Conservation (phyloP, 2,329 filamentous ascomycete species). For the Sporothrix schenckii region DNA sequence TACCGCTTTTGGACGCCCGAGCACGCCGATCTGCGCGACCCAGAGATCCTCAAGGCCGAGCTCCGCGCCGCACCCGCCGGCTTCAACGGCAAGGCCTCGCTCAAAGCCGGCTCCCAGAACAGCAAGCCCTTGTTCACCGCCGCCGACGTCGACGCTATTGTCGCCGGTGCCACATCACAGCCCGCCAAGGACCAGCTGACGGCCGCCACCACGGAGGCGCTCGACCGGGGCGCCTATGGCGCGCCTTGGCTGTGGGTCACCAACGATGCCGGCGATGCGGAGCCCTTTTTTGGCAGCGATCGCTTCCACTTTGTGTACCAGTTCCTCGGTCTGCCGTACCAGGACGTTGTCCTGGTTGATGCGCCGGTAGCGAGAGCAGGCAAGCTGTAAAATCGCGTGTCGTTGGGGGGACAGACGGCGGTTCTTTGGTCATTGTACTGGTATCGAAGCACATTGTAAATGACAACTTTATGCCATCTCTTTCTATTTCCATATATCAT, state of each 20-base stretch:
- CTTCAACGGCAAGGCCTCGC: slow-evolving; percentile 20
- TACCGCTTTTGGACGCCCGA: slow-evolving; percentile 64
- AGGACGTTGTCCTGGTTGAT: slow-evolving; percentile 47
- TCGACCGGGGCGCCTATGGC: slow-evolving; percentile 72
- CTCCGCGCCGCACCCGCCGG: slow-evolving; percentile 43
- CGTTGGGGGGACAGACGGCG: too few species aligned
- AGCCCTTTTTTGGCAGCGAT: slow-evolving; percentile 79
- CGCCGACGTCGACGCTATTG: slow-evolving; percentile 58
- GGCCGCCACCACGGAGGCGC: slow-evolving; percentile 61
- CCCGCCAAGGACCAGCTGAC: slow-evolving; percentile 51
- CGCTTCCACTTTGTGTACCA: slow-evolving; percentile 70
- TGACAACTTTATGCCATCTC: slow-evolving; percentile 14
- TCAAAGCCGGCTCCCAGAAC: not conserved
- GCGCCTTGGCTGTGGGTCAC: slow-evolving; percentile 74
- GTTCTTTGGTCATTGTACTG: too few species aligned
- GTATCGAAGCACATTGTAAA: not conserved
- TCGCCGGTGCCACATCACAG: slow-evolving; percentile 55
- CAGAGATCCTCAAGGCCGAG: slow-evolving; percentile 53
- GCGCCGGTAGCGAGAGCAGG: not conserved
- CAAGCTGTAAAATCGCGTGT: slow-evolving; percentile 3
- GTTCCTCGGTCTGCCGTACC: slow-evolving; percentile 64
- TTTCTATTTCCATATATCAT: slow-evolving; percentile 4
- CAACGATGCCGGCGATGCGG: slow-evolving; percentile 58
- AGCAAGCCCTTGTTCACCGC: slow-evolving; percentile 50
- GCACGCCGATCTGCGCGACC: slow-evolving; percentile 62